A percentile compares a stretch with the other conserved stretches of the same genome.
phyloP scores from a whole-genome alignment of 2,329 filamentous ascomycete genomes.

The Alternaria arborescens region DNA sequence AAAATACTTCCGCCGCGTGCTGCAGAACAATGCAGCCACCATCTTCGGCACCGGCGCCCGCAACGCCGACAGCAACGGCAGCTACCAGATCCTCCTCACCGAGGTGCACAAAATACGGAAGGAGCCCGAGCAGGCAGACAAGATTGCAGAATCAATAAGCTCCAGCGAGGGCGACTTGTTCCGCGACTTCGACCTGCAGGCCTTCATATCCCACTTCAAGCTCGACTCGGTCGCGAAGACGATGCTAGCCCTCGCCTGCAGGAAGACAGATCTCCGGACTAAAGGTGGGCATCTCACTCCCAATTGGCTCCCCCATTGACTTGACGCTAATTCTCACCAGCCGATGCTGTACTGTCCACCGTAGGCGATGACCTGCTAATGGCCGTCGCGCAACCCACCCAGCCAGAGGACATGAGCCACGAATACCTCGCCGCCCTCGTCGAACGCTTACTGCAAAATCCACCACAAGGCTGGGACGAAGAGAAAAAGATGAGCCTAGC shows the following conservation, averaged over 20 bases:
- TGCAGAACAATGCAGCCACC: constrained; percentile 88
- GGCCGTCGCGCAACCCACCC: constrained; percentile 70
- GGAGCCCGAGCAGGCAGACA: constrained; percentile 82
- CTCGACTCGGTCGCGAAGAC: constrained; percentile 88
- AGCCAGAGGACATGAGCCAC: constrained; percentile 71
- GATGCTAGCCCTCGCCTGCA: constrained; percentile 87
- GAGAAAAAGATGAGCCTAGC: constrained; percentile 73
- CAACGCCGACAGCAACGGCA: constrained; percentile 77
- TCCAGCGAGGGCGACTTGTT: constrained; percentile 91
- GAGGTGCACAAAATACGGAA: constrained; percentile 88
- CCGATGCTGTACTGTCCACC: constrained; percentile 86
- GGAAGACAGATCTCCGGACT: constrained; percentile 80
- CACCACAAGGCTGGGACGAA: constrained; percentile 84
- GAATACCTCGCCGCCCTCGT: constrained; percentile 80
- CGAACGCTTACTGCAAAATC: constrained; percentile 86
- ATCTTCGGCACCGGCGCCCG: constrained; percentile 85
- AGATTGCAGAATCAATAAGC: constrained; percentile 93
- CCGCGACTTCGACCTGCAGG: constrained; percentile 93
- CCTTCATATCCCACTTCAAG: constrained; percentile 96
- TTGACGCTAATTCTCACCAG: constrained; percentile 58
- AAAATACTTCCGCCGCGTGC: constrained; percentile 92
- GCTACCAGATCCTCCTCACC: constrained; percentile 80
- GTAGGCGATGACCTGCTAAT: constrained; percentile 81
- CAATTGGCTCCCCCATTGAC: background rate
- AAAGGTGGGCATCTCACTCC: constrained; percentile 71